These are phyloP conservation scores for Paraphaeosphaeria minitans DNA, from an alignment of 2,329 filamentous ascomycete species.

Conservation along the genomic window DNA sequence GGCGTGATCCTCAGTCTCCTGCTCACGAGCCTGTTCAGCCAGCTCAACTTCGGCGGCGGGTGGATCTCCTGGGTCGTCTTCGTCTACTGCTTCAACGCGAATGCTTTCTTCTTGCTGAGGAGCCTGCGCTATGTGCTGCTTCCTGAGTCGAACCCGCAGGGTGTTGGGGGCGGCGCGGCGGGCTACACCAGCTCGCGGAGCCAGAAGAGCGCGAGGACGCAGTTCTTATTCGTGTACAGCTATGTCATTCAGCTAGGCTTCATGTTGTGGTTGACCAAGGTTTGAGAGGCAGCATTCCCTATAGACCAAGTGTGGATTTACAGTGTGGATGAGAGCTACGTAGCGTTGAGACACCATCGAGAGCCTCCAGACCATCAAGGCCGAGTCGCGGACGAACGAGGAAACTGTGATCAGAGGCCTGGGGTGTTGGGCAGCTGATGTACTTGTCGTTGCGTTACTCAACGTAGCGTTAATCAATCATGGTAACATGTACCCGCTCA, in stretches of 20 bases:
- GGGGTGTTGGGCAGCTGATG: background rate
- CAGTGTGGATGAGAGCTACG: background rate
- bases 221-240: slow-evolving; percentile 62
- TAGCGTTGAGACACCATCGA: background rate
- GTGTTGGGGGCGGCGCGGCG: slow-evolving; percentile 49
- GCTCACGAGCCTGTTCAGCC: slow-evolving; percentile 65
- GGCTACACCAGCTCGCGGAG: slow-evolving; percentile 77
- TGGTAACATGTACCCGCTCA: background rate
- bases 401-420: background rate
- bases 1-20: slow-evolving; percentile 90
- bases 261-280: slow-evolving; percentile 76
- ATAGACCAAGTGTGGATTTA: background rate
- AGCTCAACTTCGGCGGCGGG: slow-evolving; percentile 80
- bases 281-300: slow-evolving; percentile 17
- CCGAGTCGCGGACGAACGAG: background rate
- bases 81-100: slow-evolving; percentile 88
- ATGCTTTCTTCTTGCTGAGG: slow-evolving; percentile 92
- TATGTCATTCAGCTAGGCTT: slow-evolving; percentile 93
- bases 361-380: background rate
- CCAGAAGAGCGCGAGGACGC: slow-evolving; percentile 56
- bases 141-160: slow-evolving; percentile 62
- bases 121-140: slow-evolving; percentile 95
- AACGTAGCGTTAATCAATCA: background rate
- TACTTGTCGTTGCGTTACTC: background rate
- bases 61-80: slow-evolving; percentile 91